phyloP scores from a whole-genome alignment of 2,329 filamentous ascomycete species.

The Xylaria arbuscula region DNA sequence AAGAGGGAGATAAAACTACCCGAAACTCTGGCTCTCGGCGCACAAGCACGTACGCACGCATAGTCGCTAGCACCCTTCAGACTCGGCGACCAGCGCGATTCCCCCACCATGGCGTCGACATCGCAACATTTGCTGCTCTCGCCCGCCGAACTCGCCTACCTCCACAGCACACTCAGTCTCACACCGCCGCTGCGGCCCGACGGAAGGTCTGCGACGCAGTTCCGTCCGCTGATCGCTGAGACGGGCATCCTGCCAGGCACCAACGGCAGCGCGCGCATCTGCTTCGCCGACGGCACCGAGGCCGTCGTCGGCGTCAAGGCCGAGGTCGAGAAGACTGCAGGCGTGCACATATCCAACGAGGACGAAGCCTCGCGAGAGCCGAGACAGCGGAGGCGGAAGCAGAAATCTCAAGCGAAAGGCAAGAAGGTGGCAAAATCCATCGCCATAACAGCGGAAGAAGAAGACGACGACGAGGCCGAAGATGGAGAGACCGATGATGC shows the following conservation, averaged over 20 bases:
- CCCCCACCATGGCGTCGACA: slow-evolving; percentile 62
- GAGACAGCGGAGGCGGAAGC: slow-evolving; percentile 42
- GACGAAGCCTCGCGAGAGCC: slow-evolving; percentile 13
- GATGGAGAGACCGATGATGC: slow-evolving; percentile 49
- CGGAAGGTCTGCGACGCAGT: slow-evolving; percentile 82
- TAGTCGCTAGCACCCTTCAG: no score
- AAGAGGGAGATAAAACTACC: no score
- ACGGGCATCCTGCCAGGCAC: slow-evolving; percentile 88
- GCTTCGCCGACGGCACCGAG: slow-evolving; percentile 94
- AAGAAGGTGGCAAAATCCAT: slow-evolving; percentile 40
- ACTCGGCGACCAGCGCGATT: slow-evolving; percentile 3
- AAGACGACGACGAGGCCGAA: slow-evolving; percentile 39
- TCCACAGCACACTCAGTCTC: slow-evolving; percentile 86
- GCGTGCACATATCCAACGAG: slow-evolving; percentile 27
- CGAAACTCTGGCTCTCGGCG: background rate
- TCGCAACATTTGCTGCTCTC: slow-evolving; percentile 80
- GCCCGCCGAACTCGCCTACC: slow-evolving; percentile 94
- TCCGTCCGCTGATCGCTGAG: slow-evolving; percentile 90
- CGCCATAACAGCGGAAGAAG: slow-evolving; percentile 43
- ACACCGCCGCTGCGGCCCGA: slow-evolving; percentile 89
- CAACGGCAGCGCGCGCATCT: slow-evolving; percentile 92
- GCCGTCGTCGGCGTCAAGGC: slow-evolving; percentile 96
- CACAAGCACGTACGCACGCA: background rate
- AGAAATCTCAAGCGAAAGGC: slow-evolving; percentile 43
- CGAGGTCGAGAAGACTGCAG: slow-evolving; percentile 74